phyloP scores from a whole-genome alignment of 2,329 filamentous ascomycete species.

The Gremmenia infestans region DNA sequence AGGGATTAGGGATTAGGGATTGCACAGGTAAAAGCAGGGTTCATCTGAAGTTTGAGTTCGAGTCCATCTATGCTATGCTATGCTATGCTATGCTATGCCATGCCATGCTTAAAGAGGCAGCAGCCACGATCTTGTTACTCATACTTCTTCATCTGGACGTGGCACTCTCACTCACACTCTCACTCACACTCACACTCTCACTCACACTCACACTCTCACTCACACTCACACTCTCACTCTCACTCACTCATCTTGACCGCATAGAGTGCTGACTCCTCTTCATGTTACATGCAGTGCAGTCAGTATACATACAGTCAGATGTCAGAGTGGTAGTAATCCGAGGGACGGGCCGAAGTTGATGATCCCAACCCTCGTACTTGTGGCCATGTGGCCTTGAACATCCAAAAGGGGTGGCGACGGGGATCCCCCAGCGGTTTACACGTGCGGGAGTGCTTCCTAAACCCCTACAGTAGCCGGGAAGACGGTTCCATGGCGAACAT shows the following conservation, averaged over 20 bases:
- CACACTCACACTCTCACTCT: no score
- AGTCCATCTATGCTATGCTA: neutral
- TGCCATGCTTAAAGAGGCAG: no score
- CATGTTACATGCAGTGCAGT: neutral
- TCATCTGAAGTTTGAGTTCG: neutral
- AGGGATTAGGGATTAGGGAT: neutral
- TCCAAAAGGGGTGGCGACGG: neutral
- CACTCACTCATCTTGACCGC: neutral
- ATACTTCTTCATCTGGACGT: no score
- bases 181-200: no score
- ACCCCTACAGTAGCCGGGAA: neutral
- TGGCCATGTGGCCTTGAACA: neutral
- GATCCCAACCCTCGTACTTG: neutral
- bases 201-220: no score
- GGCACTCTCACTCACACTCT: no score
- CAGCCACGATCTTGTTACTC: no score
- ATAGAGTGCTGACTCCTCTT: neutral
- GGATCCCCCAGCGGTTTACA: neutral
- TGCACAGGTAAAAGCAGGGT: neutral
- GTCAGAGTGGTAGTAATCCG: neutral
- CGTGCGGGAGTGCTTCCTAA: no score
- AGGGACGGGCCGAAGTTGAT: neutral
- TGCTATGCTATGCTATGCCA: no score
- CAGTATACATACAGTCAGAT: neutral
- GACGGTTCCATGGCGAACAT: neutral